Conservation (phyloP, 163 green algal species). For the Trebouxia gelatinosa region DNA sequence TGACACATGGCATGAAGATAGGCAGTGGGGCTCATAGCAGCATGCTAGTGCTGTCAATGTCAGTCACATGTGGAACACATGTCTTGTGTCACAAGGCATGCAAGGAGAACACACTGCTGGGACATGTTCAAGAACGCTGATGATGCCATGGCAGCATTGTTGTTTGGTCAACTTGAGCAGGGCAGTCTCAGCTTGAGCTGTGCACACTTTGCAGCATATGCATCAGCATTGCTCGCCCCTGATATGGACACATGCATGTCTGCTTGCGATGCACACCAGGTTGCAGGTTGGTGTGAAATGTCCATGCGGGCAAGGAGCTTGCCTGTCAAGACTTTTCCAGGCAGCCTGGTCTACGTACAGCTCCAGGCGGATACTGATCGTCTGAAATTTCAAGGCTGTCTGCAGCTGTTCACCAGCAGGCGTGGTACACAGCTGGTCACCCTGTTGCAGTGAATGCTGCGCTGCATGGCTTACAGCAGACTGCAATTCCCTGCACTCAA, state of each 20-base stretch:
- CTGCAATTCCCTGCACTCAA: background rate
- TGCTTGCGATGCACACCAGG: background rate
- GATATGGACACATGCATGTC: background rate
- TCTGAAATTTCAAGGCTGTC: conserved; percentile 39
- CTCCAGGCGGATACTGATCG: conserved; percentile 44
- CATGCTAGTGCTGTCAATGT: background rate
- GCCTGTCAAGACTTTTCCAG: conserved; percentile 39
- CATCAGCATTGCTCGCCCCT: background rate
- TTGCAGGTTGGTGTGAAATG: too few relatives aligned
- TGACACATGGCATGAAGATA: background rate
- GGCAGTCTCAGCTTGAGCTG: too few relatives aligned
- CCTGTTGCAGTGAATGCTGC: background rate
- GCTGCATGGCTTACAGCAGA: background rate
- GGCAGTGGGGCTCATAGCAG: background rate
- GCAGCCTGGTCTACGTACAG: conserved; percentile 40
- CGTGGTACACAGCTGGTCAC: background rate
- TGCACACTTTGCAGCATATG: too few relatives aligned
- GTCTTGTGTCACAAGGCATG: too few relatives aligned
- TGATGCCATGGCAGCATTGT: too few relatives aligned
- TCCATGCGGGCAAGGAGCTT: too few relatives aligned
- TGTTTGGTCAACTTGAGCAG: too few relatives aligned
- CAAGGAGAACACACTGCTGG: too few relatives aligned
- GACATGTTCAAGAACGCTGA: too few relatives aligned
- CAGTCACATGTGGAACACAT: background rate
- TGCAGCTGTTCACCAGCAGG: background rate